These are phyloP conservation scores for Lactarius vividus DNA, from an alignment of 768 basidiomycete genomes.

Conservation along the genomic window DNA sequence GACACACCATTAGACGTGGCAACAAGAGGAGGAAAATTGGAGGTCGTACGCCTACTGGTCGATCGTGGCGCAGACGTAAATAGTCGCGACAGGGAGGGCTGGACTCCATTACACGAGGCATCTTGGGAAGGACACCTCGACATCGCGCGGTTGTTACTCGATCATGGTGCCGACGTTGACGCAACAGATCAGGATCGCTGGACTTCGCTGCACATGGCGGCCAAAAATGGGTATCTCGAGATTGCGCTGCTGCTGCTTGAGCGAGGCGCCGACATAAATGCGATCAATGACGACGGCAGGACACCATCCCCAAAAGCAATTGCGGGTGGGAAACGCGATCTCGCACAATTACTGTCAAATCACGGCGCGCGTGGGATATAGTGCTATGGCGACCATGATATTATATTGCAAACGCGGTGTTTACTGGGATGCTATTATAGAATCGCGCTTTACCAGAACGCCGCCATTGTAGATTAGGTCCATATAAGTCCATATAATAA, in stretches of 20 bases:
- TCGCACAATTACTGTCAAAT: background rate
- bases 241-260: background rate
- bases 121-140: background rate
- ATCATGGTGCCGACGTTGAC: background rate
- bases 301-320: background rate
- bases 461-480: too few relatives aligned
- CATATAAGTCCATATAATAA: too few relatives aligned
- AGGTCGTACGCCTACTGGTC: background rate
- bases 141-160: background rate
- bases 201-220: slow-evolving; percentile 1
- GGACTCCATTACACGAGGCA: background rate
- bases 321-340: too few relatives aligned
- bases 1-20: background rate
- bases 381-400: background rate
- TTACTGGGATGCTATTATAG: too few relatives aligned
- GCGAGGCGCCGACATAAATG: background rate
- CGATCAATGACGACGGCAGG: background rate
- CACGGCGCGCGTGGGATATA: background rate
- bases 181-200: background rate
- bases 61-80: background rate
- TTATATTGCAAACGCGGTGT: background rate
- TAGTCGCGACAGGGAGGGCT: background rate
- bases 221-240: background rate
- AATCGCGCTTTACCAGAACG: too few relatives aligned
- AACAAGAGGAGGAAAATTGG: background rate